Conservation (phyloP, 495 filamentous ascomycete genomes). For the Hypoxylon perforatum region DNA sequence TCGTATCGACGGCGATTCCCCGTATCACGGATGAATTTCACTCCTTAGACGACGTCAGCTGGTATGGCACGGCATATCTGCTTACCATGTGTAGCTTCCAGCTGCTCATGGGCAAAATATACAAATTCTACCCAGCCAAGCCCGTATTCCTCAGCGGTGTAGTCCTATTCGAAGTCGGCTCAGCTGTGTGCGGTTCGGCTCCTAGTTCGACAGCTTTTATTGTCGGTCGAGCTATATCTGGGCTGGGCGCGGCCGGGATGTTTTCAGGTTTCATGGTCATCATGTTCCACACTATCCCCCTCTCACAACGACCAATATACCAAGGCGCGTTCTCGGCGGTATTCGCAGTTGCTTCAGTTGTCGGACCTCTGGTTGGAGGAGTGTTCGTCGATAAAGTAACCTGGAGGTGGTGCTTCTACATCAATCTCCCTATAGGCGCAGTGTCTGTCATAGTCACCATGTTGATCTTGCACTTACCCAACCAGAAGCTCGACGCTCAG, state of each 20-base stretch:
- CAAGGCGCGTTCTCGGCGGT: constrained; percentile 60
- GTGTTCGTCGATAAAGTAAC: constrained; percentile 62
- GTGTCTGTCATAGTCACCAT: constrained; percentile 39
- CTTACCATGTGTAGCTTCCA: constrained; percentile 51
- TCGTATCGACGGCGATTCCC: constrained; percentile 64
- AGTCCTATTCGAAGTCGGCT: constrained; percentile 64
- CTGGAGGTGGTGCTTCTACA: constrained; percentile 67
- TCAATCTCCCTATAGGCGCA: constrained; percentile 61
- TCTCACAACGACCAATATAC: constrained; percentile 59
- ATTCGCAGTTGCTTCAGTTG: constrained; percentile 58
- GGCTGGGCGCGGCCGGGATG: constrained; percentile 59
- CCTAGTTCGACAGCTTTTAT: constrained; percentile 66
- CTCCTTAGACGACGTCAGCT: constrained; percentile 59
- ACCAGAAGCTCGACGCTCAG: constrained; percentile 68
- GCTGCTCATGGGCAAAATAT: constrained; percentile 53
- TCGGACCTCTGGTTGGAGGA: constrained; percentile 61
- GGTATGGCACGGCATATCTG: constrained; percentile 62
- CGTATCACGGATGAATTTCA: constrained; percentile 60
- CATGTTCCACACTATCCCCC: constrained; percentile 55
- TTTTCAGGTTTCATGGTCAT: constrained; percentile 56
- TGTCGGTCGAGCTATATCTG: constrained; percentile 68
- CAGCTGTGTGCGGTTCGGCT: constrained; percentile 65
- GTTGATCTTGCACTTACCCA: constrained; percentile 68
- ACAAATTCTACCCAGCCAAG: constrained; percentile 50
- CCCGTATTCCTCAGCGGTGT: constrained; percentile 19